These are phyloP conservation scores for Acacia concinna DNA, from an alignment of 331 rosid genomes.

Conservation along the genomic window DNA sequence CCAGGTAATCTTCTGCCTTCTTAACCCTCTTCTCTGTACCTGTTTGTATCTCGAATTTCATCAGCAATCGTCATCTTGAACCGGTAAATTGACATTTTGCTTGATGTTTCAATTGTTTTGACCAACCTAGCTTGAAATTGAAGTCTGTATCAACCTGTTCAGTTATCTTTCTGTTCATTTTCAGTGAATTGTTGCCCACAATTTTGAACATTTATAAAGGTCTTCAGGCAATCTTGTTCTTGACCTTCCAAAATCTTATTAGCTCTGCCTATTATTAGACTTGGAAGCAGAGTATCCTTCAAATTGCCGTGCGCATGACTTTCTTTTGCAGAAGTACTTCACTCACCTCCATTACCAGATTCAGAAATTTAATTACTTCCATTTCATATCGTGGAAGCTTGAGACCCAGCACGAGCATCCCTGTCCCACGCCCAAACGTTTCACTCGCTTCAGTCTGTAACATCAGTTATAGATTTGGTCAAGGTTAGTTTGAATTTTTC, in stretches of 20 bases:
- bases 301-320: background rate
- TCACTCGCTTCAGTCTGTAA: background rate
- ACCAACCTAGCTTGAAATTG: background rate
- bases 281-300: background rate
- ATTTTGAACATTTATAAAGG: background rate
- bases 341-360: background rate
- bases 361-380: background rate
- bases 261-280: background rate
- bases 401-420: background rate
- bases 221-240: background rate
- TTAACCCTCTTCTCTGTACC: background rate
- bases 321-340: background rate
- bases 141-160: background rate
- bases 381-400: background rate
- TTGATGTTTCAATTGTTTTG: background rate
- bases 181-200: background rate
- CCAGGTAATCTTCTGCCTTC: background rate
- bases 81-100: background rate
- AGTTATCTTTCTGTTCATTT: background rate
- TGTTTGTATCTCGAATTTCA: background rate
- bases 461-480: background rate
- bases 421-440: background rate
- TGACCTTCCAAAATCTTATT: background rate
- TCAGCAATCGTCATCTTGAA: background rate
- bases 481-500: background rate